A percentile compares a stretch with the other conserved stretches of the same genome.
Conservation (phyloP, 192 early-diverging fungal species). For the Irineochytrium annulatum region DNA sequence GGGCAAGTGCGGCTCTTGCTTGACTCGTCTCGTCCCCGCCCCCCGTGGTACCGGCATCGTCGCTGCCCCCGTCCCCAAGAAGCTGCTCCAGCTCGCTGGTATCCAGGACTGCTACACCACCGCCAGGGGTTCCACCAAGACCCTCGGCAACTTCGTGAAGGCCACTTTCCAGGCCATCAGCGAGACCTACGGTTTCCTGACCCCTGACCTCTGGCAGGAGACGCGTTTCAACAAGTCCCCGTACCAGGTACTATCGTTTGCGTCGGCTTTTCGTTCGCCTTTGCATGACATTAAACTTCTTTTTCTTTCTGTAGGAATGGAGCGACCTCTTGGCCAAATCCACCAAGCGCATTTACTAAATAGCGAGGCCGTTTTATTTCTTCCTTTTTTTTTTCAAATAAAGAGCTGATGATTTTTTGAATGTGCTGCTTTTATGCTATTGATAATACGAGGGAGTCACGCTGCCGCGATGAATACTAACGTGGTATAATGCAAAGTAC, state of each 20-base stretch:
- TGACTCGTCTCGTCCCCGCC: conserved; percentile 91
- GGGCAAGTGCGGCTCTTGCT: conserved; percentile 87
- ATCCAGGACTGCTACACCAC: conserved; percentile 97
- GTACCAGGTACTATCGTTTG: conserved; percentile 91
- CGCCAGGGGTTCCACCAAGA: conserved; percentile 93
- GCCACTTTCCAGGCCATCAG: conserved; percentile 95
- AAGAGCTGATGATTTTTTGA: no score
- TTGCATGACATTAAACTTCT: background rate
- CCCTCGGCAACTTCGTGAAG: conserved; percentile 99
- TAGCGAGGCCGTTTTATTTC: no score
- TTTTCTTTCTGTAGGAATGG: conserved; percentile 12
- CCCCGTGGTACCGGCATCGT: conserved; percentile 99
- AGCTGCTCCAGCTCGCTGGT: conserved; percentile 94
- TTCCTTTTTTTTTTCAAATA: no score
- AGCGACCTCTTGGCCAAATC: conserved; percentile 47
- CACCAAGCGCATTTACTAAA: conserved; percentile 38
- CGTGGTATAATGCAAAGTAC: no score
- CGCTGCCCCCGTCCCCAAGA: conserved; percentile 96
- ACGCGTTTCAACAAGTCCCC: conserved; percentile 82
- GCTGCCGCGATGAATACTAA: no score
- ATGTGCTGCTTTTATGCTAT: no score
- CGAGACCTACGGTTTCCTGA: conserved; percentile 96
- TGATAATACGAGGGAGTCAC: no score
- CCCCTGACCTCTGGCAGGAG: conserved; percentile 95
- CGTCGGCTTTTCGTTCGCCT: background rate